These are phyloP conservation scores for Xanthoparmelia taractica DNA, from an alignment of 495 filamentous ascomycete species.

Conservation along the genomic window DNA sequence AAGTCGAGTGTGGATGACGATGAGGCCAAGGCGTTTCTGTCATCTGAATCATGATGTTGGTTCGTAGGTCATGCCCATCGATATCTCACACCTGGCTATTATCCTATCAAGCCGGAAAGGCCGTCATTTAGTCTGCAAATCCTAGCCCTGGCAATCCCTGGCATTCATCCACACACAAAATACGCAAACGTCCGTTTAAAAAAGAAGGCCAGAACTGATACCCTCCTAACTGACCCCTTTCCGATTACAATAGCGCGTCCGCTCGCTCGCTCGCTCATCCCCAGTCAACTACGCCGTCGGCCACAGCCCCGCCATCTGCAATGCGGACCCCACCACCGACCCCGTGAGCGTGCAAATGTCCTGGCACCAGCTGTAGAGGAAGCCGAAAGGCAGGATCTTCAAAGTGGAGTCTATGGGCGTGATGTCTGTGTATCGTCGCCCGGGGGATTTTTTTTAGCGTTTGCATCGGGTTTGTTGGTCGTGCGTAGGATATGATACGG, in stretches of 20 bases:
- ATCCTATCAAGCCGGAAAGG: neutral
- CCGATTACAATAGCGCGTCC: too few species aligned
- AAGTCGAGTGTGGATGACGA: slow-evolving; percentile 56
- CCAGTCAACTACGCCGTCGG: neutral
- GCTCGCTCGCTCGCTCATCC: neutral
- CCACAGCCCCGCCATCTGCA: slow-evolving; percentile 9
- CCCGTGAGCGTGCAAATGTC: neutral
- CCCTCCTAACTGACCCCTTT: neutral
- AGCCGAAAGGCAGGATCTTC: neutral
- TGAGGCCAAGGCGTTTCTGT: slow-evolving; percentile 54
- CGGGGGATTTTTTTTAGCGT: neutral
- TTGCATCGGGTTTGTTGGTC: too few species aligned
- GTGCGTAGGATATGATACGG: neutral
- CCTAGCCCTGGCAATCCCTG: too few species aligned
- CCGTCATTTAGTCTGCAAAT: neutral
- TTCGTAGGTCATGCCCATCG: neutral
- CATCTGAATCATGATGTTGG: neutral
- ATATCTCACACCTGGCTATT: neutral
- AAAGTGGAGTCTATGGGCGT: neutral
- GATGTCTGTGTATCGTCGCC: slow-evolving; percentile 7
- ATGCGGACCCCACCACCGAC: slow-evolving; percentile 1
- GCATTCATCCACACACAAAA: too few species aligned
- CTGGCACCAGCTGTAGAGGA: slow-evolving; percentile 11
- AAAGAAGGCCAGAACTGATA: neutral
- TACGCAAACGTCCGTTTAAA: too few species aligned